A percentile compares a stretch with the other conserved stretches of the same genome.
Evolutionary conservation across 306 rosid genomes (phyloP).

Genomic region (Sindora glabra): DNA sequence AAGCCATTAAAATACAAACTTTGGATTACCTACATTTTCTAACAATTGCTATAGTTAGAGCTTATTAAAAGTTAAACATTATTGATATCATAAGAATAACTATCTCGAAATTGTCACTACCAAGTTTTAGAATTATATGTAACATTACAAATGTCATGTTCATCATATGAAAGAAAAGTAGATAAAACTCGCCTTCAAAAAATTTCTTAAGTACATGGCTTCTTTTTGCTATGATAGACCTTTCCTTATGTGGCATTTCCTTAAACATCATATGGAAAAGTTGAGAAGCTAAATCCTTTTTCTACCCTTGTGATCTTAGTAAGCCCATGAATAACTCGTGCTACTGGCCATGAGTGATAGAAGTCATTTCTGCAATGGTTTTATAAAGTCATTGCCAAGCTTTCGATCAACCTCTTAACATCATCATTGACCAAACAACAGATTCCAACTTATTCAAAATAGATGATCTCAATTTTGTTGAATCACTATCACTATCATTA

Average conservation of each 20-base stretch:
- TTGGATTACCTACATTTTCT: slow-evolving; percentile 59
- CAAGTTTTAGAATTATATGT: not conserved
- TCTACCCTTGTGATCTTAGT: slow-evolving; percentile 30
- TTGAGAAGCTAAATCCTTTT: slow-evolving; percentile 50
- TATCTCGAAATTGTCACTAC: not conserved
- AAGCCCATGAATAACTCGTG: slow-evolving; percentile 45
- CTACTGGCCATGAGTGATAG: slow-evolving; percentile 33
- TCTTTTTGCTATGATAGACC: slow-evolving; percentile 45
- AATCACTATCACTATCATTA: slow-evolving; percentile 20
- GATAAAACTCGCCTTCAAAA: slow-evolving; percentile 39
- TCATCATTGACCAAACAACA: slow-evolving; percentile 42
- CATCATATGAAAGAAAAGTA: not conserved
- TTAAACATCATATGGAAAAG: slow-evolving; percentile 62
- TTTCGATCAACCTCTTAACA: slow-evolving; percentile 55
- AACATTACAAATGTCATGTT: not conserved
- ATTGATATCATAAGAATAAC: not conserved
- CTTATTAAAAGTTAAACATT: slow-evolving; percentile 15
- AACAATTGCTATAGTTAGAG: slow-evolving; percentile 22
- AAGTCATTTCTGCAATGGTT: slow-evolving; percentile 40
- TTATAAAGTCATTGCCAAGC: slow-evolving; percentile 77
- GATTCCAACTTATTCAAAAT: slow-evolving; percentile 58
- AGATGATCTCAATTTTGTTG: slow-evolving; percentile 31
- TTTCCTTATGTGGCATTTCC: slow-evolving; percentile 41
- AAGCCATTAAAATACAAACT: slow-evolving; percentile 66
- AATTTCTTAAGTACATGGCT: slow-evolving; percentile 45